A percentile compares a stretch with the other conserved stretches of the same genome.
Evolutionary conservation across 164 flowering plant species (phyloP).

Genomic region (Dillenia turbinata): DNA sequence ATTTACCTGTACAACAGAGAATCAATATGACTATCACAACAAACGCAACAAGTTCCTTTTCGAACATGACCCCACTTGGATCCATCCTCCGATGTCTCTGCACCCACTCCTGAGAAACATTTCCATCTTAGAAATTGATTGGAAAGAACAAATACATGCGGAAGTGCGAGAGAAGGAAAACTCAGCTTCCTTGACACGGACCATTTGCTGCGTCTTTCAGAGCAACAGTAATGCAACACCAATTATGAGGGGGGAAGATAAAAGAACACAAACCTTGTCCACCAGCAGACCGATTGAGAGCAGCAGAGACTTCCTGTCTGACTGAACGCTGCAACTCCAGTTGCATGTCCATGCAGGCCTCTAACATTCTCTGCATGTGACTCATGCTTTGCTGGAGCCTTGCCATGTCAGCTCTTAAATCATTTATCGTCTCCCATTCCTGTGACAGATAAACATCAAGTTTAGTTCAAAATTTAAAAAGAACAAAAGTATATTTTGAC

Average conservation of each 20-base stretch:
- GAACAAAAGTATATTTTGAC: no score
- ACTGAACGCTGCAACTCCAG: slow-evolving; percentile 93
- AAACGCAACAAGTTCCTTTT: slow-evolving; percentile 82
- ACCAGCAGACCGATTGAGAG: slow-evolving; percentile 63
- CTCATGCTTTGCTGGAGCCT: slow-evolving; percentile 81
- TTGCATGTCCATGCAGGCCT: slow-evolving; percentile 92
- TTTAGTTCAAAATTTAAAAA: no score
- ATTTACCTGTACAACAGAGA: slow-evolving; percentile 69
- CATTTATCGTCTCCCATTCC: slow-evolving; percentile 84
- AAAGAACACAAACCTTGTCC: slow-evolving; percentile 38
- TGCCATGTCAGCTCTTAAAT: slow-evolving; percentile 81
- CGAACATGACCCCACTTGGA: slow-evolving; percentile 74
- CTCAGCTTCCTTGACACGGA: no score
- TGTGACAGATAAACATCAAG: slow-evolving; percentile 13
- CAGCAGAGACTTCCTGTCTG: slow-evolving; percentile 82
- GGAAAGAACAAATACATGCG: not conserved
- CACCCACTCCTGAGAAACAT: slow-evolving; percentile 24
- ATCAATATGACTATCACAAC: slow-evolving; percentile 82
- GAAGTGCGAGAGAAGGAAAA: no score
- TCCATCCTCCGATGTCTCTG: slow-evolving; percentile 72
- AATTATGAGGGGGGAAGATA: not conserved
- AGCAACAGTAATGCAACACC: no score
- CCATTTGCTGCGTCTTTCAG: no score
- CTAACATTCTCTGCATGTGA: slow-evolving; percentile 88
- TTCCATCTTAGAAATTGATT: not conserved